These are phyloP conservation scores for Aspergillus sp. DNA, from an alignment of 2,329 filamentous ascomycete genomes.

Conservation along the genomic window DNA sequence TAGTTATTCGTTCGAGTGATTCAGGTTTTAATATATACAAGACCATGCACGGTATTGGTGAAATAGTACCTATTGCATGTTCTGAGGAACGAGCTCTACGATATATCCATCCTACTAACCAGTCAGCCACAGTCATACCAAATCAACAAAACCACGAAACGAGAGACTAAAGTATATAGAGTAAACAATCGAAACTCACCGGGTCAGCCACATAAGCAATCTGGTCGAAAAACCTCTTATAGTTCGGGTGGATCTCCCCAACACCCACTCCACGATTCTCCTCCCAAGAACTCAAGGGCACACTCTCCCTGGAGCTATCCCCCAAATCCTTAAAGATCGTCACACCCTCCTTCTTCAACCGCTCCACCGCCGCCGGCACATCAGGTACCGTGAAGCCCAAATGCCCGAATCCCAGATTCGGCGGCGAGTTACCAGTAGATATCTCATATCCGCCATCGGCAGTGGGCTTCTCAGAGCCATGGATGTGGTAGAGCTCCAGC, in stretches of 20 bases:
- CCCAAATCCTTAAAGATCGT: constrained; percentile 31
- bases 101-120: constrained; percentile 28
- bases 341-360: constrained; percentile 25
- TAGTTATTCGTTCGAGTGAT: neutral
- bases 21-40: neutral
- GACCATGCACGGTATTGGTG: neutral
- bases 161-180: neutral
- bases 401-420: constrained; percentile 33
- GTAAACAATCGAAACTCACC: constrained; percentile 18
- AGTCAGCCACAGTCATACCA: constrained; percentile 1
- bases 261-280: constrained; percentile 24
- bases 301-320: constrained; percentile 18
- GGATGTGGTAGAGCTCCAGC: constrained; percentile 34
- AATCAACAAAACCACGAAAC: neutral
- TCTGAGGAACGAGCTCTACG: constrained; percentile 29
- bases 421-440: constrained; percentile 28
- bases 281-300: constrained; percentile 33
- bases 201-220: constrained; percentile 37
- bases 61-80: constrained; percentile 7
- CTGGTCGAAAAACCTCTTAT: constrained; percentile 28
- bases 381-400: constrained; percentile 37
- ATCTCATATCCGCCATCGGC: constrained; percentile 13
- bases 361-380: constrained; percentile 23
- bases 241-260: constrained; percentile 30
- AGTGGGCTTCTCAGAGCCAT: constrained; percentile 25